Percentiles rank a stretch among this genome's conserved stretches.
These are phyloP conservation scores for Miscanthus lutarioriparius DNA, from an alignment of 176 grass and related monocot genomes.

Conservation along the genomic window DNA sequence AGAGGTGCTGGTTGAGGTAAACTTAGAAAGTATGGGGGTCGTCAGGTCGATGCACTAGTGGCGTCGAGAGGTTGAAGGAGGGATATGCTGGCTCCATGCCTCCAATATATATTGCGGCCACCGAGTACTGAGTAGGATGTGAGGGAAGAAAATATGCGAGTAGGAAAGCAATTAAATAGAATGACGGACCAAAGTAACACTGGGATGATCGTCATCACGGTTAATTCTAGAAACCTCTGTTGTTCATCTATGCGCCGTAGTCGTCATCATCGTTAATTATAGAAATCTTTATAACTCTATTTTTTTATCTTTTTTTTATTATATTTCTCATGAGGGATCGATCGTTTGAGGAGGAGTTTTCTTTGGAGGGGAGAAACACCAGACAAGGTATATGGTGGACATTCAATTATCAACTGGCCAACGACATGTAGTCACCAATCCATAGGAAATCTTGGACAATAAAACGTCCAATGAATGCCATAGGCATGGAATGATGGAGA, in stretches of 20 bases:
- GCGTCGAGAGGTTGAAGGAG: background rate
- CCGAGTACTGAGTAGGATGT: background rate
- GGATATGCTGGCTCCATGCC: too few species aligned
- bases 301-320: background rate
- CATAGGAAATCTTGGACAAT: too few species aligned
- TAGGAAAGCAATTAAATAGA: background rate
- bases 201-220: background rate
- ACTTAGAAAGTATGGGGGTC: background rate
- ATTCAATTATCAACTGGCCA: too few species aligned
- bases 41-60: background rate
- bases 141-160: background rate
- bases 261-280: background rate
- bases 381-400: too few species aligned
- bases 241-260: too few species aligned
- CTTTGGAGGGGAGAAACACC: too few species aligned
- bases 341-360: too few species aligned
- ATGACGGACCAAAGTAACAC: background rate
- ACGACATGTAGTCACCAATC: too few species aligned
- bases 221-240: background rate
- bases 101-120: background rate
- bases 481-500: too few species aligned
- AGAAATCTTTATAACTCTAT: background rate
- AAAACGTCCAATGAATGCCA: too few species aligned
- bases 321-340: background rate
- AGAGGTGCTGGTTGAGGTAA: too few species aligned